Evolutionary conservation across 2,329 filamentous ascomycete species (phyloP), one percentile per base, ranked within the genome.

Genomic region (Aspergillus costaricaensis): DNA sequence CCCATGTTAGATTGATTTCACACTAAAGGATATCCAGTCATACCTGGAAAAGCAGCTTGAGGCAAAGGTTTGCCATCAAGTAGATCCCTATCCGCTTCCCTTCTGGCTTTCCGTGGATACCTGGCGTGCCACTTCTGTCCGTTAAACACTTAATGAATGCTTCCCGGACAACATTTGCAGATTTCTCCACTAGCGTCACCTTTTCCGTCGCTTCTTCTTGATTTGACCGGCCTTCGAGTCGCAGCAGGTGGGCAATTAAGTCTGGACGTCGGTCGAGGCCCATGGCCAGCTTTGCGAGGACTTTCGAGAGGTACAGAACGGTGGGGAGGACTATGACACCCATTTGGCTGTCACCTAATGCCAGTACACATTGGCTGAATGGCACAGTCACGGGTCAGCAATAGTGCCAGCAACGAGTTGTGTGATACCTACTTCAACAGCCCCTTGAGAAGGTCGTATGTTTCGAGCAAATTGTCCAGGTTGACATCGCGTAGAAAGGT

Each of bases 81-180:
- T 97, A 97, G 63, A 97, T 92, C 47, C 91, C 93, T 10, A 89
- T 80, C 71, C 94, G 92, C 73, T 93, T 96, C 57, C 92, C 92
- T 68, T 93, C 90, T 0, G 92, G 91, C 61, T 82, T 85, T 19
- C 86, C 87, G 25, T 84, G 76, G 0, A 82, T 81, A 14, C 80
- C 80, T 12, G 86, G 82, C 25, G 85, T 86, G 17, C 87, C 87
- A 1, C 86, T 88, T 52, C 91, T 86, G 72, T 96, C 92, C 4
- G 90, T 92, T 36, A 96, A 79, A 65, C 94, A 97, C 41, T 91
- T 92, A 10, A 91, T 95, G 72, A 97, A 96, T 21, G 93, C 92
- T 72, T 92, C 91, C 62, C 96, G 90, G 61, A 97, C 90, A 54
- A 91, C 90, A 71, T 97, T 94, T 17, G 92, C 92, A 2, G 92